Percentiles rank a stretch among this genome's conserved stretches.
Evolutionary conservation across 768 basidiomycete species (phyloP).

Genomic region (Amanita rubescens): DNA sequence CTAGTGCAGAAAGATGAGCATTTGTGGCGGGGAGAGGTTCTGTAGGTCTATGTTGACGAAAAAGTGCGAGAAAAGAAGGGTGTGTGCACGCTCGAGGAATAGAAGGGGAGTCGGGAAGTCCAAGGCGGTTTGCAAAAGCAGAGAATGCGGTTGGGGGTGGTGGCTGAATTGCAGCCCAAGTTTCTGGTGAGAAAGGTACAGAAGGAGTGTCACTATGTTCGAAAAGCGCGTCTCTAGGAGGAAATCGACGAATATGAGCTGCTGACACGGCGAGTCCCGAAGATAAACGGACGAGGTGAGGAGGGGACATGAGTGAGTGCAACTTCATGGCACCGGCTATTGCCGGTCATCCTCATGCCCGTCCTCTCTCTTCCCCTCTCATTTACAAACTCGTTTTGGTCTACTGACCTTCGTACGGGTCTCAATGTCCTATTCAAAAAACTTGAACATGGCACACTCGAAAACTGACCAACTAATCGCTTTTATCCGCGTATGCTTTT

Average conservation of each 20-base stretch:
- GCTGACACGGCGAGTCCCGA: slow-evolving; percentile 45
- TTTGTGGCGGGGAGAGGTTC: slow-evolving; percentile 57
- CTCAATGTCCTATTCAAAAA: slow-evolving; percentile 71
- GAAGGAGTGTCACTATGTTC: slow-evolving; percentile 23
- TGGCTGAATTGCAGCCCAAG: slow-evolving; percentile 67
- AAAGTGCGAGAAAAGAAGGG: slow-evolving; percentile 53
- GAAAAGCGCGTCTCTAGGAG: slow-evolving; percentile 48
- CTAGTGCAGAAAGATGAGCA: slow-evolving; percentile 64
- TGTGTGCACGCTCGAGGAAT: slow-evolving; percentile 78
- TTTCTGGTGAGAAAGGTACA: slow-evolving; percentile 50
- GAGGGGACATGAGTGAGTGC: slow-evolving; percentile 33
- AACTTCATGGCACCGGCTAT: background rate
- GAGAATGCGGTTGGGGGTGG: slow-evolving; percentile 63
- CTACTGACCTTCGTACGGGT: slow-evolving; percentile 81
- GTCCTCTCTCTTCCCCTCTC: slow-evolving; percentile 83
- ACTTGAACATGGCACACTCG: slow-evolving; percentile 68
- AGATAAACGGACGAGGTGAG: slow-evolving; percentile 49
- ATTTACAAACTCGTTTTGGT: slow-evolving; percentile 94
- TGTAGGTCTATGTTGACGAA: slow-evolving; percentile 49
- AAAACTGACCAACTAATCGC: slow-evolving; percentile 78
- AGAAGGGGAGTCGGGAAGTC: slow-evolving; percentile 51
- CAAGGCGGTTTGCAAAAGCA: slow-evolving; percentile 72
- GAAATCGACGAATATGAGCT: slow-evolving; percentile 51
- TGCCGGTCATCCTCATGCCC: slow-evolving; percentile 46
- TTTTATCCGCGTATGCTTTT: slow-evolving; percentile 65